Evolutionary conservation across 176 grass and related monocot species (phyloP).

Genomic region (Raddia guianensis): DNA sequence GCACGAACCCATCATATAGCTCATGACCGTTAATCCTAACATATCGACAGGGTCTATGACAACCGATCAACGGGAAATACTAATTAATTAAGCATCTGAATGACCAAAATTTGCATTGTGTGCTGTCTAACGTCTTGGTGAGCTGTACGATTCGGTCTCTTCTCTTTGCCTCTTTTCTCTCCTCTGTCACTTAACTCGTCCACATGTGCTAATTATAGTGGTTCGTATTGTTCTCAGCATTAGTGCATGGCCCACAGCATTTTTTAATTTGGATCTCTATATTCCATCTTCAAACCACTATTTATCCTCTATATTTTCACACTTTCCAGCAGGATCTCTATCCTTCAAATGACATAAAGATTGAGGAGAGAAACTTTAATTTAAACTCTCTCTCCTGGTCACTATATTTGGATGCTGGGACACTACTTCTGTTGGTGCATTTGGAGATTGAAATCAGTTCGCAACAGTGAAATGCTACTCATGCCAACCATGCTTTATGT

Average conservation of each 20-base stretch:
- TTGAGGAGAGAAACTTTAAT: no score
- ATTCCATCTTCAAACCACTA: no score
- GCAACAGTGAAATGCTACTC: no score
- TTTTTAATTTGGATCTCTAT: no score
- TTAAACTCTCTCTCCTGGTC: no score
- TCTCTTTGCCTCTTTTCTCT: background rate
- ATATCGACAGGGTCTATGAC: background rate
- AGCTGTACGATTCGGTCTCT: conserved; percentile 15
- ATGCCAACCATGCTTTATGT: background rate
- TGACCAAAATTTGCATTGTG: background rate
- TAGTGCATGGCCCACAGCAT: no score
- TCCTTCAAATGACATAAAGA: no score
- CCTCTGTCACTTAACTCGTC: background rate
- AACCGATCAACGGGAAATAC: background rate
- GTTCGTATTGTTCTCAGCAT: background rate
- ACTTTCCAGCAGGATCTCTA: no score
- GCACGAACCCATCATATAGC: background rate
- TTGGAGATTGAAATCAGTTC: no score
- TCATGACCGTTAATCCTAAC: background rate
- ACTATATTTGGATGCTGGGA: no score
- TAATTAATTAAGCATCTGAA: background rate
- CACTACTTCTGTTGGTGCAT: no score
- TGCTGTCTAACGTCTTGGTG: background rate
- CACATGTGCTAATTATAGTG: background rate
- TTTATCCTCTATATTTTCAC: no score